Evolutionary conservation across 2,329 filamentous ascomycete species (phyloP).

Genomic region (Rutstroemia sp.): DNA sequence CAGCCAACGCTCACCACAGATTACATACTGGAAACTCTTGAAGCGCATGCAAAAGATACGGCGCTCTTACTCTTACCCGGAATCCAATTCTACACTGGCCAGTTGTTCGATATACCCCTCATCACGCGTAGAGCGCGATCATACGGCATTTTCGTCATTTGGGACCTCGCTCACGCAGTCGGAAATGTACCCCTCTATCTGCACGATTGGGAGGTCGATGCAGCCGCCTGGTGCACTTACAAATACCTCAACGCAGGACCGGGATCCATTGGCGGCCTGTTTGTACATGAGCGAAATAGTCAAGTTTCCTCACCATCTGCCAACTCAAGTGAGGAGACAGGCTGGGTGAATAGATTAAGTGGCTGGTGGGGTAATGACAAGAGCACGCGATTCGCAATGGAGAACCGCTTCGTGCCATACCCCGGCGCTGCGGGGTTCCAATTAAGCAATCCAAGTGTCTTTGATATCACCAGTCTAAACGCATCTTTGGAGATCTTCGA

Average conservation of each 20-base stretch:
- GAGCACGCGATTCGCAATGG: slow-evolving; percentile 63
- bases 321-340: slow-evolving; percentile 25
- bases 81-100: slow-evolving; percentile 75
- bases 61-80: slow-evolving; percentile 69
- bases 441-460: slow-evolving; percentile 64
- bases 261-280: slow-evolving; percentile 65
- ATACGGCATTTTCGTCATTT: slow-evolving; percentile 62
- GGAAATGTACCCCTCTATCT: slow-evolving; percentile 68
- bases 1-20: slow-evolving; percentile 54
- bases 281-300: slow-evolving; percentile 54
- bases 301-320: slow-evolving; percentile 12
- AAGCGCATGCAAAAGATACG: slow-evolving; percentile 55
- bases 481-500: slow-evolving; percentile 67
- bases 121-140: slow-evolving; percentile 66
- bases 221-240: slow-evolving; percentile 73
- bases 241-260: slow-evolving; percentile 77
- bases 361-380: slow-evolving; percentile 80
- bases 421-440: slow-evolving; percentile 70
- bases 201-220: slow-evolving; percentile 74
- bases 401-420: slow-evolving; percentile 64
- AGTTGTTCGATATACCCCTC: slow-evolving; percentile 64
- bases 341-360: slow-evolving; percentile 49
- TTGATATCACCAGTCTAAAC: slow-evolving; percentile 64
- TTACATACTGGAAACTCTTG: slow-evolving; percentile 60
- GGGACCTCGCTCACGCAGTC: slow-evolving; percentile 73